Conservation (phyloP, 805 yeast genomes). For the Tetrapisispora nanseiensis region DNA sequence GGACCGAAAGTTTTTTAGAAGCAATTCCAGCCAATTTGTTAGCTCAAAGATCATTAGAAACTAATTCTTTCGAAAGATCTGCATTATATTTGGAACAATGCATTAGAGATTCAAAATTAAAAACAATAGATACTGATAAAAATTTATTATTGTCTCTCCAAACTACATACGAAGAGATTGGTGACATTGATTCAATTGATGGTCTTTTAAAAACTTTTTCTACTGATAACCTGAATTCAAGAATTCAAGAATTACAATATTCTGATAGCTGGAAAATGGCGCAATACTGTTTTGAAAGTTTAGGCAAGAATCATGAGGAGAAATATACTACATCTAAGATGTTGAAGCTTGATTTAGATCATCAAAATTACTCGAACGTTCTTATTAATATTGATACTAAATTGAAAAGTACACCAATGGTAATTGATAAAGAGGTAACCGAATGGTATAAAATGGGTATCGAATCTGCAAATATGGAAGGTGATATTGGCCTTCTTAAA, state of each 20-base stretch:
- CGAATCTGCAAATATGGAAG: conserved; percentile 63
- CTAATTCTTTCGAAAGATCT: conserved; percentile 81
- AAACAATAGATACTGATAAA: conserved; percentile 6
- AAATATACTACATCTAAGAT: conserved; percentile 40
- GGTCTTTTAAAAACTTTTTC: conserved; percentile 74
- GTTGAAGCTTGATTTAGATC: conserved; percentile 62
- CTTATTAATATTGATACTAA: conserved; percentile 39
- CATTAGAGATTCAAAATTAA: conserved; percentile 32
- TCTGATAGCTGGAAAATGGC: conserved; percentile 83
- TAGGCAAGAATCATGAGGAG: conserved; percentile 37
- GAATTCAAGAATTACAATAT: conserved; percentile 70
- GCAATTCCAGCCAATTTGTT: conserved; percentile 57
- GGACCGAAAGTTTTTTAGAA: conserved; percentile 41
- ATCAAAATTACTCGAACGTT: conserved; percentile 64
- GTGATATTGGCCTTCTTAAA: conserved; percentile 39
- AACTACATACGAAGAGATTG: conserved; percentile 73
- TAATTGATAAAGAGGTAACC: conserved; percentile 20
- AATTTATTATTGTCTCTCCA: conserved; percentile 45
- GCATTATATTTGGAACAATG: conserved; percentile 77
- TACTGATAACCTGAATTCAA: conserved; percentile 59
- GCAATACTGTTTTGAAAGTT: conserved; percentile 68
- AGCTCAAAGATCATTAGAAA: conserved; percentile 71
- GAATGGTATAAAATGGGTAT: conserved; percentile 63
- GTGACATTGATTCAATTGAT: conserved; percentile 82
- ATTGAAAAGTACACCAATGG: conserved; percentile 35